Conservation (phyloP, 495 filamentous ascomycete species). For the Zalerion maritima region DNA sequence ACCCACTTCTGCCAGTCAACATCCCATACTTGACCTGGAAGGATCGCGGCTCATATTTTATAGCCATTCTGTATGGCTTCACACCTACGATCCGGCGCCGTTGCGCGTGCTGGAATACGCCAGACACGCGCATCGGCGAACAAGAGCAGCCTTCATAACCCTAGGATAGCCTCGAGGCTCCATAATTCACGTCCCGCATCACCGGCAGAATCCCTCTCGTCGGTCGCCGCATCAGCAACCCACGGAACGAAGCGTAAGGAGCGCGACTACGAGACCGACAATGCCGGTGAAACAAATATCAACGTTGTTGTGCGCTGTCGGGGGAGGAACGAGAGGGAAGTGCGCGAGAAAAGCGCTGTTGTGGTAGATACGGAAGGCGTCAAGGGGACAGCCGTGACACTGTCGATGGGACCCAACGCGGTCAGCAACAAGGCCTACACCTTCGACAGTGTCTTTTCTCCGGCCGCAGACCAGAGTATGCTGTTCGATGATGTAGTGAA, state of each 20-base stretch:
- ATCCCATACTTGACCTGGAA: no score
- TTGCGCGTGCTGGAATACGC: conserved; percentile 5
- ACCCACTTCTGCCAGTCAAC: no score
- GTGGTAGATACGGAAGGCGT: conserved; percentile 77
- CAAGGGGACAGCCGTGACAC: conserved; percentile 64
- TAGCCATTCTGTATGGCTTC: conserved; percentile 11
- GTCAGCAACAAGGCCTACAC: conserved; percentile 92
- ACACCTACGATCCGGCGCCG: conserved; percentile 9
- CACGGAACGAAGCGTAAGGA: conserved; percentile 60
- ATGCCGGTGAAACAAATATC: conserved; percentile 80
- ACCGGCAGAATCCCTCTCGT: conserved; percentile 47
- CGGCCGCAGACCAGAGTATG: conserved; percentile 82
- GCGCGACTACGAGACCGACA: conserved; percentile 61
- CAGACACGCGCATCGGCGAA: conserved; percentile 1
- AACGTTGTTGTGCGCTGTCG: conserved; percentile 92
- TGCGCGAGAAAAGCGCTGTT: conserved; percentile 83
- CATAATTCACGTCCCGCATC: conserved; percentile 38
- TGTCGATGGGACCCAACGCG: conserved; percentile 86
- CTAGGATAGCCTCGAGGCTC: conserved; percentile 16
- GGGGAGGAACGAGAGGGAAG: conserved; percentile 81
- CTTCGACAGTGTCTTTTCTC: conserved; percentile 94
- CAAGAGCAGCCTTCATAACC: conserved; percentile 25
- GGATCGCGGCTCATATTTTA: no score
- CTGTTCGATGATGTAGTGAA: conserved; percentile 89
- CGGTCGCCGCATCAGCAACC: conserved; percentile 35